Percentiles rank a stretch among this genome's conserved stretches.
These are phyloP conservation scores for Zygosaccharomyces lentus DNA, from an alignment of 805 yeast species.

Conservation along the genomic window DNA sequence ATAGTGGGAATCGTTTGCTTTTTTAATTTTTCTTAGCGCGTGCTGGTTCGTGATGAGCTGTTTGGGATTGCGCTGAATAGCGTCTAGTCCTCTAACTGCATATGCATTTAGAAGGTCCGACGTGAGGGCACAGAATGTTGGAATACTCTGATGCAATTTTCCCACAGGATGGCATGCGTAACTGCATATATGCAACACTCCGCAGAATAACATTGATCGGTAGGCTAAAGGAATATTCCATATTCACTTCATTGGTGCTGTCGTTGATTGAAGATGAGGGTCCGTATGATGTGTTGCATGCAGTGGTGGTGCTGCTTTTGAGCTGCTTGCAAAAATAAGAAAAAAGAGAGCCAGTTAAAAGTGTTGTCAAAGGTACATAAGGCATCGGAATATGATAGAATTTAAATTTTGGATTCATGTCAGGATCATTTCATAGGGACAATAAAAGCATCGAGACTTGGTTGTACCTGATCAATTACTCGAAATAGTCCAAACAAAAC, in stretches of 20 bases:
- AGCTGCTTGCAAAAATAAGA: background rate
- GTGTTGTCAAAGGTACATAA: slow-evolving; percentile 1
- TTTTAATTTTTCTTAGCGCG: no score
- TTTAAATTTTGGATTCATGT: background rate
- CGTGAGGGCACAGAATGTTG: background rate
- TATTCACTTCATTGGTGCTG: background rate
- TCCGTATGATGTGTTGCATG: background rate
- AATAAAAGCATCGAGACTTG: background rate
- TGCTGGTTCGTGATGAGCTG: background rate
- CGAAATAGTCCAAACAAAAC: background rate
- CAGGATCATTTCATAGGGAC: no score
- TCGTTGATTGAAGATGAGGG: no score
- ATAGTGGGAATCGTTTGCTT: background rate
- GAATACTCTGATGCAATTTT: background rate
- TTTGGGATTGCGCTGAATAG: background rate
- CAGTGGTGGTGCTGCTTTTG: slow-evolving; percentile 1
- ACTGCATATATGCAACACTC: no score
- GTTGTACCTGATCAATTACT: background rate
- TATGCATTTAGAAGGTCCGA: slow-evolving; percentile 7
- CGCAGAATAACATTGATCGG: no score
- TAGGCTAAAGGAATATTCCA: background rate
- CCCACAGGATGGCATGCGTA: background rate
- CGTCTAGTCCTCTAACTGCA: slow-evolving; percentile 14
- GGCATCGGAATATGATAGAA: background rate
- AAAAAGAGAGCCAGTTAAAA: background rate